Conservation (phyloP, 805 yeast species). For the Yarrowia osloensis region DNA sequence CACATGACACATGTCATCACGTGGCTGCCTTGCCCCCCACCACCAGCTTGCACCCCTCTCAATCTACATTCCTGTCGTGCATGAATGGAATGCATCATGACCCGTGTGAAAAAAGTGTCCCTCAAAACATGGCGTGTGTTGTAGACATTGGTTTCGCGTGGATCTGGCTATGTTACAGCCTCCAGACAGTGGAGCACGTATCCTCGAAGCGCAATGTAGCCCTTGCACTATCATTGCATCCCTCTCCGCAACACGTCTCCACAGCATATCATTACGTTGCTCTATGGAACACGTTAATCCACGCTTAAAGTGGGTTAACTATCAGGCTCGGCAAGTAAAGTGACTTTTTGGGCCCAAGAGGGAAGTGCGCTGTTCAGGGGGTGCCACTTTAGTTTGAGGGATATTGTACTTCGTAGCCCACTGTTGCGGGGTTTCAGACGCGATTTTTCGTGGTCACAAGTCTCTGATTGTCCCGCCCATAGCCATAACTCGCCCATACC, state of each 20-base stretch:
- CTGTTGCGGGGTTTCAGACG: not conserved
- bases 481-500: too few relatives aligned
- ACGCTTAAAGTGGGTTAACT: not conserved
- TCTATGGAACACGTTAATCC: slow-evolving; percentile 6
- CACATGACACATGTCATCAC: not conserved
- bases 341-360: not conserved
- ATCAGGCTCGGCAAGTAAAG: slow-evolving; percentile 8
- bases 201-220: not conserved
- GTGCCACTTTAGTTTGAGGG: not conserved
- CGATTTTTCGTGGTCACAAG: not conserved
- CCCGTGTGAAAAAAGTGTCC: slow-evolving; percentile 1
- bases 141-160: not conserved
- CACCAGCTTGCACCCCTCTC: not conserved
- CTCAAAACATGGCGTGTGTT: not conserved
- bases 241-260: not conserved
- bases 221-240: not conserved
- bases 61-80: slow-evolving; percentile 14
- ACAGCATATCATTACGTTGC: not conserved
- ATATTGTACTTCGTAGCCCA: not conserved
- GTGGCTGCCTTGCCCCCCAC: not conserved
- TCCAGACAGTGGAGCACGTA: not conserved
- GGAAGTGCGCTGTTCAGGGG: not conserved
- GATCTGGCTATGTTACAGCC: not conserved
- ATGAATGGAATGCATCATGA: slow-evolving; percentile 11
- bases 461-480: too few relatives aligned